Conservation (phyloP, 1,284 basidiomycete genomes). For the Phenoliferia sp. region DNA sequence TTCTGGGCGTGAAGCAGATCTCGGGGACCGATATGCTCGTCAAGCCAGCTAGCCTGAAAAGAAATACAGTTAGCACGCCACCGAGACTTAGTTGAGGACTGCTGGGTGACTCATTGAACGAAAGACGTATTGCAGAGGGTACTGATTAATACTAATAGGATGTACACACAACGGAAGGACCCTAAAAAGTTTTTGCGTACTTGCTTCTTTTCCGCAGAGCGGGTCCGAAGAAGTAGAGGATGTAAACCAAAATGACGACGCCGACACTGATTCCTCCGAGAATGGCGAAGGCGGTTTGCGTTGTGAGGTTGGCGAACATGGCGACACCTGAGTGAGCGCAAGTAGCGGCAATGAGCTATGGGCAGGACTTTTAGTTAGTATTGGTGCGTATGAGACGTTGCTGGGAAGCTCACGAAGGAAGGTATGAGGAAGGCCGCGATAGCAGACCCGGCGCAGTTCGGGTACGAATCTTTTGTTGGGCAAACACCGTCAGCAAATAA, state of each 20-base stretch:
- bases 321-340: background rate
- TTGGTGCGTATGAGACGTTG: too few species aligned
- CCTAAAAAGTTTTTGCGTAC: background rate
- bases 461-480: background rate
- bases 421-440: conserved; percentile 7
- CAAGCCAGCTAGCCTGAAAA: too few species aligned
- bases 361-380: background rate
- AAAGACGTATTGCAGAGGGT: too few species aligned
- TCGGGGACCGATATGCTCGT: too few species aligned
- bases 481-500: too few species aligned
- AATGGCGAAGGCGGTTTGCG: background rate
- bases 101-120: too few species aligned
- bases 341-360: background rate
- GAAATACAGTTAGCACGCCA: too few species aligned
- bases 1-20: too few species aligned
- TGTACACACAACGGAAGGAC: background rate
- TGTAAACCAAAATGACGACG: background rate
- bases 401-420: background rate
- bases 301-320: background rate
- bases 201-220: background rate
- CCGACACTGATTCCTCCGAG: background rate
- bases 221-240: background rate
- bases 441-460: background rate
- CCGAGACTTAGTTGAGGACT: too few species aligned
- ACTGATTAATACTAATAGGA: too few species aligned